These are phyloP conservation scores for Stipa capillata DNA, from an alignment of 176 grass and related monocot genomes.

Conservation along the genomic window DNA sequence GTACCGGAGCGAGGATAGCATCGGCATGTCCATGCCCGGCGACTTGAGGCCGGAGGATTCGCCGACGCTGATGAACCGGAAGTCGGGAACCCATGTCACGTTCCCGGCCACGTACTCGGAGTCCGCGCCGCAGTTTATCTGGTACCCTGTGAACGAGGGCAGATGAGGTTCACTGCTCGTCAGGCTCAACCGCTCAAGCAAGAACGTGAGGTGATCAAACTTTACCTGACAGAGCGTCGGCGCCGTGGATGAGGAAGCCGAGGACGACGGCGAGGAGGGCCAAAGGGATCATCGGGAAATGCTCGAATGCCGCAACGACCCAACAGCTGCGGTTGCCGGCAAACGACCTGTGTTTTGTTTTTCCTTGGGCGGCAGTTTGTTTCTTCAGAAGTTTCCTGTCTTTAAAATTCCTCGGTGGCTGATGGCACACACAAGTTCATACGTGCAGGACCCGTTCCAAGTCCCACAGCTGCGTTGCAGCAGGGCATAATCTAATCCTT, in stretches of 20 bases:
- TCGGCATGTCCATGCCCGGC: conserved; percentile 2
- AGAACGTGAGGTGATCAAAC: background rate
- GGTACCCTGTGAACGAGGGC: conserved; percentile 32
- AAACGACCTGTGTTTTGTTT: conserved; percentile 11
- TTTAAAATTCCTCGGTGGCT: background rate
- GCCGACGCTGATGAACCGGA: conserved; percentile 40
- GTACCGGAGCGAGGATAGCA: conserved; percentile 57
- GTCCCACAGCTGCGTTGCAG: too few species aligned
- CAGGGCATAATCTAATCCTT: too few species aligned
- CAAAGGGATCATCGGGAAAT: conserved; percentile 12
- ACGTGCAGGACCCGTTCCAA: conserved; percentile 1
- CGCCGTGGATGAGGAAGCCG: background rate
- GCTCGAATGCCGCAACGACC: background rate
- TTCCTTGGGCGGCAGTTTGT: conserved; percentile 2
- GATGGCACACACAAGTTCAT: background rate
- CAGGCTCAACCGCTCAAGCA: too few species aligned
- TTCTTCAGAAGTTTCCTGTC: background rate
- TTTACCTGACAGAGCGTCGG: conserved; percentile 12
- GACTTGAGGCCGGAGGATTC: background rate
- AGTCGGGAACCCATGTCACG: conserved; percentile 55
- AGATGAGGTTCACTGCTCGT: too few species aligned
- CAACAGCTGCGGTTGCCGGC: conserved; percentile 23
- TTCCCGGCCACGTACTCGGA: conserved; percentile 3
- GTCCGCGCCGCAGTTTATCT: conserved; percentile 62
- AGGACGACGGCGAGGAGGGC: conserved; percentile 11